A percentile compares a stretch with the other conserved stretches of the same genome.
These are phyloP conservation scores for Penstemon eatonii DNA, from an alignment of 257 asterid genomes.

Conservation along the genomic window DNA sequence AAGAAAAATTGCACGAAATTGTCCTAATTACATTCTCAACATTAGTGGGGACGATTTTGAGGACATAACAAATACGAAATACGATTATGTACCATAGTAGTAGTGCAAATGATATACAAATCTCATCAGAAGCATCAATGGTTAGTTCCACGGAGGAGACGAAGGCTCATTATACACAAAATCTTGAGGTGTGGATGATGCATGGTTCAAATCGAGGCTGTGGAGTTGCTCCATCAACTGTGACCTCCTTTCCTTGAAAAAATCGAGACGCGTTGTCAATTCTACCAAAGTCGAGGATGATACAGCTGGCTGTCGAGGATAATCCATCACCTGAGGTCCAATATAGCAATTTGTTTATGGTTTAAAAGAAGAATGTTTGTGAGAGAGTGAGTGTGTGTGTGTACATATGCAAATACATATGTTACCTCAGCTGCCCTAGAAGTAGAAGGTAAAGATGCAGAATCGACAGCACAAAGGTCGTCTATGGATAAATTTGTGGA, in stretches of 20 bases:
- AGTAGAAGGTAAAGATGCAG: slow-evolving; percentile 67
- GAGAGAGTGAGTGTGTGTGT: no score
- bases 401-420: neutral
- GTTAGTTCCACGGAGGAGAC: slow-evolving; percentile 86
- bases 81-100: slow-evolving; percentile 29
- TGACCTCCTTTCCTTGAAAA: slow-evolving; percentile 95
- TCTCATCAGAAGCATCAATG: slow-evolving; percentile 19
- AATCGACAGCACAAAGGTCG: slow-evolving; percentile 55
- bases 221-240: slow-evolving; percentile 98
- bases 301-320: slow-evolving; percentile 55
- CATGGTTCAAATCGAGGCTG: slow-evolving; percentile 70
- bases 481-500: slow-evolving; percentile 57
- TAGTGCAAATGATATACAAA: slow-evolving; percentile 47
- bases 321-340: slow-evolving; percentile 50
- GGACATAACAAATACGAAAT: slow-evolving; percentile 23
- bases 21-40: slow-evolving; percentile 34
- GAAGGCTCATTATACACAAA: slow-evolving; percentile 66
- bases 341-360: neutral
- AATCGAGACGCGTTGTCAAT: slow-evolving; percentile 83
- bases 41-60: slow-evolving; percentile 15
- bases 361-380: neutral
- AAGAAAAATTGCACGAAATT: slow-evolving; percentile 24
- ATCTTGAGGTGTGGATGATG: slow-evolving; percentile 63
- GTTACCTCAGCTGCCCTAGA: slow-evolving; percentile 74
- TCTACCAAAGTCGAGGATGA: slow-evolving; percentile 82